Percentiles rank a stretch among this genome's conserved stretches.
Evolutionary conservation across 805 yeast genomes (phyloP).

Genomic region (Sungouiella blattae): DNA sequence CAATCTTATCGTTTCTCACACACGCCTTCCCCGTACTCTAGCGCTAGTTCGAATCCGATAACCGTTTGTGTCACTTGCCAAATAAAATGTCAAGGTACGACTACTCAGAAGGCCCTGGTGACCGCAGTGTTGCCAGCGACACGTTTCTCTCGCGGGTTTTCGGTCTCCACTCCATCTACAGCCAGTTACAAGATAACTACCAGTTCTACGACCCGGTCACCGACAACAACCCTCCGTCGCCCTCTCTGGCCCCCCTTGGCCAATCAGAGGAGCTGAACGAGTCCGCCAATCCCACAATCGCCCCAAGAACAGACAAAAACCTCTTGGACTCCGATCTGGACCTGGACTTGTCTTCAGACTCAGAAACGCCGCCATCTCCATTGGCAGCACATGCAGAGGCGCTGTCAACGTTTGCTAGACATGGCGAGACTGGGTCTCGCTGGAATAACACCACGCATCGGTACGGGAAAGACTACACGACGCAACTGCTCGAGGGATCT

Average conservation of each 20-base stretch:
- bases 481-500: background rate
- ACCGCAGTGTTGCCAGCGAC: constrained; percentile 26
- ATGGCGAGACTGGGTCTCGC: background rate
- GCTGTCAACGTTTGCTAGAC: background rate
- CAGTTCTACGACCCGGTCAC: constrained; percentile 36
- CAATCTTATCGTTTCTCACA: constrained; percentile 1
- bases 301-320: constrained; percentile 10
- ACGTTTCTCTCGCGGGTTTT: constrained; percentile 65
- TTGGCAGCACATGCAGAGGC: constrained; percentile 3
- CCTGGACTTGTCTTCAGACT: constrained; percentile 28
- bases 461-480: background rate
- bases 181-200: constrained; percentile 36
- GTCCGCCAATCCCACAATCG: background rate
- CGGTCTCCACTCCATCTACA: constrained; percentile 47
- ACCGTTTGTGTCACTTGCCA: background rate
- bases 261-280: background rate
- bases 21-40: no score
- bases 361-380: constrained; percentile 18
- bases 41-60: no score
- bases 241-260: constrained; percentile 1
- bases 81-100: constrained; percentile 5
- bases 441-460: background rate
- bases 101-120: constrained; percentile 1
- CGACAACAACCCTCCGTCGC: constrained; percentile 4
- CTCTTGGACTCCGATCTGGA: constrained; percentile 32